Base-by-base conservation (phyloP, 1,284 basidiomycete species). In the Athelia sp. region DNA sequence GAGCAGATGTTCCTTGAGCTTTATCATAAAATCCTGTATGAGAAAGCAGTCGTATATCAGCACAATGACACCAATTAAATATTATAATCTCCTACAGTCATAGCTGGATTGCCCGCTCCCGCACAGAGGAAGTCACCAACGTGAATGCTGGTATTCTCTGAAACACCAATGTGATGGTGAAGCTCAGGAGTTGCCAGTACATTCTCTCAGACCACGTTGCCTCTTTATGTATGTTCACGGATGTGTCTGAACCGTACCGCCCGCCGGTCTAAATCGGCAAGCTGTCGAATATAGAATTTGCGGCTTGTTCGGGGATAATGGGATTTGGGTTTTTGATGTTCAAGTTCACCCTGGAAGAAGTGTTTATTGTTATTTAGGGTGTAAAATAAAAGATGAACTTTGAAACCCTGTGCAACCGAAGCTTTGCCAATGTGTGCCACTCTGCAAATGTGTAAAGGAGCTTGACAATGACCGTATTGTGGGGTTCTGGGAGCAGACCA, bases 341-440 rank as follows among this genome's bases (percentile, higher is more conserved):
- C 62, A 24, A 64, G 62, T 58, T 70, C 63, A 9, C 65, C 62
- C 66, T 69, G 50, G n/a, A n/a, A n/a, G n/a, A n/a, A n/a, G n/a
- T n/a, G n/a, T n/a, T n/a, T n/a, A 18, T 40, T 2, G 53, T 54
- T 1, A 42, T 38, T 15, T 26, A 15, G 22, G 43, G 38, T 4
- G 43, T 15, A 26, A 48, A 17, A 11, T 17, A 4, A 3, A 50
- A 26, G 6, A 46, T 53, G 6, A 18, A 19, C 0, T 52, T 49
- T 0, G 59, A n/a, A n/a, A n/a, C n/a, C n/a, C n/a, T 57, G 22
- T 66, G 63, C 29, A 54, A 9, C 9, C 54, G 55, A 10, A 64
- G 52, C 46, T 63, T 64, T 0, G 59, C 58, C 0, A 62, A 45
- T 3, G 44, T 47, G 38, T 62, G 61, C 57, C 51, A 50, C 3